Evolutionary conservation across 1,284 basidiomycete species (phyloP).

Genomic region (Crucibulum cyathiforme): DNA sequence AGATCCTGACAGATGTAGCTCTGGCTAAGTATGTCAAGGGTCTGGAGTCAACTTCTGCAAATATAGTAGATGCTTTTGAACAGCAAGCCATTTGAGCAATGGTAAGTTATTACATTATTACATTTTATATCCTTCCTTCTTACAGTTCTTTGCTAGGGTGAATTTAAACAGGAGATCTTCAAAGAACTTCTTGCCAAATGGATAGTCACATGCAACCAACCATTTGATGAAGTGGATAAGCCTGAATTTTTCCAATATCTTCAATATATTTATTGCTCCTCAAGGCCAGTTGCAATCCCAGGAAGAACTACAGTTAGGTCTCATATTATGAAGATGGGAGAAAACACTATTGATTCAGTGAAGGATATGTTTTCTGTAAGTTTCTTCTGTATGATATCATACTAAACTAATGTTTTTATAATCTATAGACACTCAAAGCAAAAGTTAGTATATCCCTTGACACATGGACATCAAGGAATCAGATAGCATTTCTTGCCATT

Average conservation of each 20-base stretch:
- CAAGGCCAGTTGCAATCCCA: background rate
- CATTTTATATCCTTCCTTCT: background rate
- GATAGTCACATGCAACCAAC: background rate
- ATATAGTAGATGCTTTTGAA: background rate
- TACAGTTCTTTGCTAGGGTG: background rate
- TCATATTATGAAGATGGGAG: no score
- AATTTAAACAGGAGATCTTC: background rate
- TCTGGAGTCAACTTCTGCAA: background rate
- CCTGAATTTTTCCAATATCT: background rate
- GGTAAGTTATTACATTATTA: background rate
- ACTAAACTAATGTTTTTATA: background rate
- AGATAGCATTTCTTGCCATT: slow-evolving; percentile 3
- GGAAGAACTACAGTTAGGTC: background rate
- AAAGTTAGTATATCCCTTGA: slow-evolving; percentile 4
- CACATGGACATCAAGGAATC: slow-evolving; percentile 6
- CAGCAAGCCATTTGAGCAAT: background rate
- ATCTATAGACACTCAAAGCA: background rate
- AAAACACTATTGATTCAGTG: background rate
- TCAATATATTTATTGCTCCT: background rate
- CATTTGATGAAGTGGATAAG: background rate
- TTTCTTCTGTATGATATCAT: background rate
- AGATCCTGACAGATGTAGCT: background rate
- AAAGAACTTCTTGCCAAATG: background rate
- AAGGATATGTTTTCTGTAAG: background rate
- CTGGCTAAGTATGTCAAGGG: background rate